phyloP scores from a whole-genome alignment of 148 eudicot species.

The Chenopodium album region DNA sequence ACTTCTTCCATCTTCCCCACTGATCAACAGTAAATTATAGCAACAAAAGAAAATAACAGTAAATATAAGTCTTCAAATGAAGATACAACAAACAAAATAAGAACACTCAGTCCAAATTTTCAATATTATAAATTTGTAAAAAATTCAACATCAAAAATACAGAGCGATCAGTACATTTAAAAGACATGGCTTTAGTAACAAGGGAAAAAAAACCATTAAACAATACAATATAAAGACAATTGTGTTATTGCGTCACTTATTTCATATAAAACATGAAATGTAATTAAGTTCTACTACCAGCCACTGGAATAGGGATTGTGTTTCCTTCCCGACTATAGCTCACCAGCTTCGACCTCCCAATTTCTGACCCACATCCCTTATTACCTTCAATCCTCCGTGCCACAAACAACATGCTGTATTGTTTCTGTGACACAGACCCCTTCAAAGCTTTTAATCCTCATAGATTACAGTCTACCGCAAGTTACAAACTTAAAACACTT shows the following conservation, averaged over 20 bases:
- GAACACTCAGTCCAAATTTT: not conserved
- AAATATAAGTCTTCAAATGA: not conserved
- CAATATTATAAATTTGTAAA: not conserved
- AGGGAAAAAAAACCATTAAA: not conserved
- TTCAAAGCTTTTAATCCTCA: too few species aligned
- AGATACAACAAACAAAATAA: not conserved
- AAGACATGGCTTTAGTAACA: not conserved
- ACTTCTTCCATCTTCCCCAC: conserved; percentile 99
- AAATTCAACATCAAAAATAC: not conserved
- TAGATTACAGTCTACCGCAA: too few species aligned
- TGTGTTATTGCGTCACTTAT: not conserved
- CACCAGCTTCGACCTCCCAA: not conserved
- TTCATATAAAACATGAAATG: not conserved
- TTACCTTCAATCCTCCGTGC: not conserved
- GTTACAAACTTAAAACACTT: too few species aligned
- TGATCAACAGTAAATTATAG: conserved; percentile 33
- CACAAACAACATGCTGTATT: not conserved
- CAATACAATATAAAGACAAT: not conserved
- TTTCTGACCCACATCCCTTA: not conserved
- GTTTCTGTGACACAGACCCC: not conserved
- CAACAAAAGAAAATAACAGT: conserved; percentile 12
- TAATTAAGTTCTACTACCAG: not conserved
- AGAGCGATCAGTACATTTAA: not conserved
- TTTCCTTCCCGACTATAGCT: not conserved
- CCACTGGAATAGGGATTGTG: not conserved